phyloP scores from a whole-genome alignment of 2,329 filamentous ascomycete genomes.

The Scytalidium sp. region DNA sequence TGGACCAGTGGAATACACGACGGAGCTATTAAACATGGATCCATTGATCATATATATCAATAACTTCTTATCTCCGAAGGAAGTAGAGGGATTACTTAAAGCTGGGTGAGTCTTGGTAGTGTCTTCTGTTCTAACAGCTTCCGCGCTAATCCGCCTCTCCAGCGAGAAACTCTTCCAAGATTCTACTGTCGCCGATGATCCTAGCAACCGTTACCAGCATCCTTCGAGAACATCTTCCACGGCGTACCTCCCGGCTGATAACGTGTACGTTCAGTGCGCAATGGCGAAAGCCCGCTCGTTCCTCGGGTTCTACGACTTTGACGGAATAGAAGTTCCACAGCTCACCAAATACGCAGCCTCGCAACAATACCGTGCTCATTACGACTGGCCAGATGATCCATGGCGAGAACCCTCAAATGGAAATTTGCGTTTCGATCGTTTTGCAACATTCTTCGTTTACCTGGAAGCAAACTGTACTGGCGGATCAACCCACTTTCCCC shows the following conservation, averaged over 20 bases:
- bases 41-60: conserved; percentile 22
- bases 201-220: background rate
- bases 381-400: conserved; percentile 8
- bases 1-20: conserved; percentile 13
- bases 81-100: conserved; percentile 10
- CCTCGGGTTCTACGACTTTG: conserved; percentile 1
- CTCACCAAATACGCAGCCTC: conserved; percentile 1
- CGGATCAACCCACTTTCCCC: conserved; percentile 12
- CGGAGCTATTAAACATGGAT: conserved; percentile 18
- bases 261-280: background rate
- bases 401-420: conserved; percentile 4
- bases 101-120: conserved; percentile 9
- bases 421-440: conserved; percentile 2
- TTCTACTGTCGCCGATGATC: background rate
- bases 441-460: conserved; percentile 13
- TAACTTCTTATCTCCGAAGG: conserved; percentile 11
- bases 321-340: conserved; percentile 2
- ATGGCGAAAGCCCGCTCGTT: background rate
- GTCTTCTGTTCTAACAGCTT: no score
- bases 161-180: conserved; percentile 28
- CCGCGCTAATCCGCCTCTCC: conserved; percentile 16
- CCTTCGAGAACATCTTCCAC: background rate
- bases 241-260: background rate
- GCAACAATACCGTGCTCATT: conserved; percentile 10
- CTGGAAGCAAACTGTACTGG: conserved; percentile 13